Evolutionary conservation across 139 green algal species (phyloP), one percentile per base, ranked within the genome.

Genomic region (Chlamydomonas sp.): DNA sequence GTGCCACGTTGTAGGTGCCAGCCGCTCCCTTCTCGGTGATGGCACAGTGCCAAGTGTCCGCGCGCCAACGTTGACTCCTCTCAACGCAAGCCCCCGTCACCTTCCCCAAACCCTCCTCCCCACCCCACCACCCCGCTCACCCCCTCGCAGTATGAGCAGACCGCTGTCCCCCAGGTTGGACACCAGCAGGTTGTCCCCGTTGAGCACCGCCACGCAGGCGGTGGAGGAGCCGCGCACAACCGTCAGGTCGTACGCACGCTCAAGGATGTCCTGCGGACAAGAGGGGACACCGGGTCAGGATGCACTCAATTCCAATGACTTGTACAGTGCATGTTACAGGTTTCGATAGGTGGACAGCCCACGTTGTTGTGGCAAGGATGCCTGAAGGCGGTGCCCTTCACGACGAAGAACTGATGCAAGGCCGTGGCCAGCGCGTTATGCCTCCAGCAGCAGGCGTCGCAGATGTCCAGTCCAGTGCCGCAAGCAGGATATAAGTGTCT

Each of bases 81-180:
- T 61, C n/a, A 59, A 60, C 72, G n/a, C 72, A 7, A 0, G 20
- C 71, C 72, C 12, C 60, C 7, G 7, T 31, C 72, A 59, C 3
- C 7, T 57, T 17, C 74, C 74, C 49, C 9, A 7, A 49, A 9
- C n/a, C 8, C 74, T 15, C 74, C 49, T 10, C 74, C 74, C 2
- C 49, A 49, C 7, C 7, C 74, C 20, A 5, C 7, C 16, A 20
- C 18, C 71, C n/a, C 6, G 5, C 74, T 1, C n/a, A 87, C 83
- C 75, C 17, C 12, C 84, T 0, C 94, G 89, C 64, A 96, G 67
- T n/a, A 97, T 69, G 87, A 94, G 67, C 71, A 95, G 94, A 12
- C 96, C 96, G 3, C 90, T 96, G 92, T 99, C 97, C 15, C 96
- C 97, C 16, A 99, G 82, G 92, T 99, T 99, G 61, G 93, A 93